A percentile compares a stretch with the other conserved stretches of the same genome.
Conservation (phyloP, 2,329 filamentous ascomycete genomes). For the Clathrospora elynae region DNA sequence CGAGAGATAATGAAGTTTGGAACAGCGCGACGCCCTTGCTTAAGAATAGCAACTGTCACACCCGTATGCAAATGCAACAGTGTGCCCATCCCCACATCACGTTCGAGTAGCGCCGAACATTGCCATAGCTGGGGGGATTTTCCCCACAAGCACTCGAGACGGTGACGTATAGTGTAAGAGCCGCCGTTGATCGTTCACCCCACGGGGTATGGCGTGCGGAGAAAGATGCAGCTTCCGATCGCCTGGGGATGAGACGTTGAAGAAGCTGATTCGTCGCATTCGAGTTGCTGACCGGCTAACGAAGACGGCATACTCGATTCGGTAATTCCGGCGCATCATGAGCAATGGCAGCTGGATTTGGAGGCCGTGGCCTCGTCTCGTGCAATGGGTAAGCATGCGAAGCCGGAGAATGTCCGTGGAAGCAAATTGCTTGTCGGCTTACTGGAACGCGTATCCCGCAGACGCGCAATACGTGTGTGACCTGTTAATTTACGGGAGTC, state of each 20-base stretch:
- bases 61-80: conserved; percentile 12
- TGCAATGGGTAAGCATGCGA: too few relatives aligned
- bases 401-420: conserved; percentile 2
- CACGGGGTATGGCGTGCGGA: conserved; percentile 26
- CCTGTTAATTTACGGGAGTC: too few relatives aligned
- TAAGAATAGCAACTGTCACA: conserved; percentile 1
- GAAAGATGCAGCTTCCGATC: conserved; percentile 10
- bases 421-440: conserved; percentile 16
- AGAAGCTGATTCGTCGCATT: too few relatives aligned
- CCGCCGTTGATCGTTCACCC: conserved; percentile 15
- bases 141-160: conserved; percentile 13
- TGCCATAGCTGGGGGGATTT: conserved; percentile 15
- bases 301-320: too few relatives aligned
- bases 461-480: not conserved
- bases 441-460: conserved; percentile 12
- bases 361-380: too few relatives aligned
- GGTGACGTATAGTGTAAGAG: conserved; percentile 24
- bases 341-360: too few relatives aligned
- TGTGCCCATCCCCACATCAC: conserved; percentile 9
- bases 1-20: not conserved
- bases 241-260: too few relatives aligned
- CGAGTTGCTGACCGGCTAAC: not conserved
- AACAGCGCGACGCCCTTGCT: conserved; percentile 8
- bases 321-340: too few relatives aligned
- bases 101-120: conserved; percentile 7